These are phyloP conservation scores for Baorangia bicolor DNA, from an alignment of 768 basidiomycete species.

Conservation along the genomic window DNA sequence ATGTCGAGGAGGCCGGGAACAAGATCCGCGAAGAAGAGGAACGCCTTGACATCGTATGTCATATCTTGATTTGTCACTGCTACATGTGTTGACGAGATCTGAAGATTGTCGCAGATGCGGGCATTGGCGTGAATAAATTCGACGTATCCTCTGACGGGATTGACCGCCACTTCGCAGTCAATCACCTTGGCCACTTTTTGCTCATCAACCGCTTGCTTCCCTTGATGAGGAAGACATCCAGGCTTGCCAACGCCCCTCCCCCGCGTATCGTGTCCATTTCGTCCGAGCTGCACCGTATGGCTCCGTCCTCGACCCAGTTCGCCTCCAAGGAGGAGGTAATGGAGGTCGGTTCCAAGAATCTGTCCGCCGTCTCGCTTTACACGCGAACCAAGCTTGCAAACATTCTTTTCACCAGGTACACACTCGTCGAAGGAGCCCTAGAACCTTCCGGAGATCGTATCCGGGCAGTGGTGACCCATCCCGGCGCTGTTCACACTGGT, in stretches of 20 bases:
- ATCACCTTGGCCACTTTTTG: not conserved
- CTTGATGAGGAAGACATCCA: slow-evolving; percentile 1
- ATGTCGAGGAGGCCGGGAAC: not conserved
- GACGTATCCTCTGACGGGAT: not conserved
- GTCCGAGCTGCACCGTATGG: slow-evolving; percentile 2
- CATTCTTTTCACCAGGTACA: not conserved
- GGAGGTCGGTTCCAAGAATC: not conserved
- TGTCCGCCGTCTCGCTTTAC: slow-evolving; percentile 6
- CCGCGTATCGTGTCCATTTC: slow-evolving; percentile 6
- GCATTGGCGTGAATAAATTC: not conserved
- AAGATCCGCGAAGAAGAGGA: not conserved
- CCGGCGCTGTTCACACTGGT: not conserved
- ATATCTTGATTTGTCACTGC: not conserved
- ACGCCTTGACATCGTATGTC: not conserved
- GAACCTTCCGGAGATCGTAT: not conserved
- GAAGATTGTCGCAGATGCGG: not conserved
- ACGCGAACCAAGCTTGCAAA: slow-evolving; percentile 2
- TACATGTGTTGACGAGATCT: not conserved
- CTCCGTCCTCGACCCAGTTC: not conserved
- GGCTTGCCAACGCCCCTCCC: not conserved
- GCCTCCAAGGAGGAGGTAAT: not conserved
- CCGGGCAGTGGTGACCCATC: not conserved
- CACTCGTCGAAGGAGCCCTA: slow-evolving; percentile 1
- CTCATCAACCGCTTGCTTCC: slow-evolving; percentile 1
- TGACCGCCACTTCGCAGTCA: not conserved